These are phyloP conservation scores for Lathyrus aphaca DNA, from an alignment of 306 rosid genomes.

Conservation along the genomic window DNA sequence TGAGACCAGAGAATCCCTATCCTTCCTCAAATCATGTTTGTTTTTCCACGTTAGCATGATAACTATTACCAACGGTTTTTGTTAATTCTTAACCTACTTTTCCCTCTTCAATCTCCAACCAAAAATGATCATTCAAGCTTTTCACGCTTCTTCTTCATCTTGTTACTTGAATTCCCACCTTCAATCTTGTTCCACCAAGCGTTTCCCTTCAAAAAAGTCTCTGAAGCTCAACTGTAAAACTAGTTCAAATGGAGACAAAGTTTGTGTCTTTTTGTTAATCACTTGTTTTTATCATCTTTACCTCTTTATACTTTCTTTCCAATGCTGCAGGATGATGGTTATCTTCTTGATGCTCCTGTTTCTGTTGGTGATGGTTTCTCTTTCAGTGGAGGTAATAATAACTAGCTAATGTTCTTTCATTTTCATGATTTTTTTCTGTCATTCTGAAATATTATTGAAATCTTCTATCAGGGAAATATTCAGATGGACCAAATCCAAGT, in stretches of 20 bases:
- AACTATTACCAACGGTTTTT: constrained; percentile 26
- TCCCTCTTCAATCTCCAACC: not conserved
- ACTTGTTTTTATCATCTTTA: not conserved
- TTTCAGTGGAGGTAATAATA: constrained; percentile 76
- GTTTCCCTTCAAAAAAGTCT: constrained; percentile 39
- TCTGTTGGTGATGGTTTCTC: constrained; percentile 86
- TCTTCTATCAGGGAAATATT: constrained; percentile 71
- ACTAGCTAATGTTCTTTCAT: too few species aligned
- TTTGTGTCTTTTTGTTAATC: constrained; percentile 31
- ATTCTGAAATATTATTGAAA: constrained; percentile 25
- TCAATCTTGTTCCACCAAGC: constrained; percentile 35
- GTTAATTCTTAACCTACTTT: constrained; percentile 3
- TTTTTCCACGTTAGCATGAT: constrained; percentile 4
- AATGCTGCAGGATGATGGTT: constrained; percentile 56
- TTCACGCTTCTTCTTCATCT: constrained; percentile 41
- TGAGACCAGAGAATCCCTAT: constrained; percentile 50
- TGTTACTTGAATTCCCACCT: constrained; percentile 40
- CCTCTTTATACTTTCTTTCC: not conserved
- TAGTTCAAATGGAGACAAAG: constrained; percentile 52
- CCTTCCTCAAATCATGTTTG: constrained; percentile 16
- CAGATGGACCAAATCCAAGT: constrained; percentile 76
- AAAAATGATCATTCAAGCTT: constrained; percentile 41
- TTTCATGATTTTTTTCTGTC: not conserved
- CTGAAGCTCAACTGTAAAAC: constrained; percentile 49
- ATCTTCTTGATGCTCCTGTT: constrained; percentile 79